Percentiles rank a stretch among this genome's conserved stretches.
phyloP scores from a whole-genome alignment of 805 yeast genomes.

The Starmerella bombi region DNA sequence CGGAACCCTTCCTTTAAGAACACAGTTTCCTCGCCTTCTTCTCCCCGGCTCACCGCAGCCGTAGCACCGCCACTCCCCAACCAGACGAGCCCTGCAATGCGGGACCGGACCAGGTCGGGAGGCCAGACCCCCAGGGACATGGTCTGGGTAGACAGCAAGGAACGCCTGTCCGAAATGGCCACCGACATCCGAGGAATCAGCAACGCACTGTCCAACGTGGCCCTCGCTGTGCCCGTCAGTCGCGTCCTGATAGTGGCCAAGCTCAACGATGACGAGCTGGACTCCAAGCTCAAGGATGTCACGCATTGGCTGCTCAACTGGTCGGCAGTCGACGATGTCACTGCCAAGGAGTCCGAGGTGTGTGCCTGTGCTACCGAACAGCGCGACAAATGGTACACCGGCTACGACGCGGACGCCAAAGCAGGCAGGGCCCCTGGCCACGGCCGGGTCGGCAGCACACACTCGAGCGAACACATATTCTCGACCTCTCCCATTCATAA shows the following conservation, averaged over 20 bases:
- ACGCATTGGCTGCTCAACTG: constrained; percentile 22
- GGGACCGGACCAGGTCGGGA: constrained; percentile 14
- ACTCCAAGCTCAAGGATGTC: constrained; percentile 15
- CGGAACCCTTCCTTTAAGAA: neutral
- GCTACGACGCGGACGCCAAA: neutral
- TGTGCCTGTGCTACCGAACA: neutral
- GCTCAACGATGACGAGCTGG: constrained; percentile 20
- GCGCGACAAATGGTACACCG: neutral
- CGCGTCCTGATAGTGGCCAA: constrained; percentile 20
- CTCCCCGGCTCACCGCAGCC: too few relatives aligned
- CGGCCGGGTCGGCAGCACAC: too few relatives aligned
- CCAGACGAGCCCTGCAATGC: constrained; percentile 2
- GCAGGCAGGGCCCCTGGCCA: neutral
- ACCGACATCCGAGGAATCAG: constrained; percentile 24
- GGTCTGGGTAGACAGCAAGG: constrained; percentile 23
- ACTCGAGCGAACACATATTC: neutral
- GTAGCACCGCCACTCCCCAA: neutral
- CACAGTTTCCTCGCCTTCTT: neutral
- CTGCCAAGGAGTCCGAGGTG: too few relatives aligned
- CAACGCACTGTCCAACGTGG: constrained; percentile 21
- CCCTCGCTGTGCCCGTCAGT: constrained; percentile 20
- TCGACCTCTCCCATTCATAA: neutral
- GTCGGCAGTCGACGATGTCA: too few relatives aligned
- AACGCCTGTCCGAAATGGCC: constrained; percentile 23
- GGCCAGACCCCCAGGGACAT: constrained; percentile 20